Conservation (phyloP, 306 rosid genomes). For the Canavalia gladiata region DNA sequence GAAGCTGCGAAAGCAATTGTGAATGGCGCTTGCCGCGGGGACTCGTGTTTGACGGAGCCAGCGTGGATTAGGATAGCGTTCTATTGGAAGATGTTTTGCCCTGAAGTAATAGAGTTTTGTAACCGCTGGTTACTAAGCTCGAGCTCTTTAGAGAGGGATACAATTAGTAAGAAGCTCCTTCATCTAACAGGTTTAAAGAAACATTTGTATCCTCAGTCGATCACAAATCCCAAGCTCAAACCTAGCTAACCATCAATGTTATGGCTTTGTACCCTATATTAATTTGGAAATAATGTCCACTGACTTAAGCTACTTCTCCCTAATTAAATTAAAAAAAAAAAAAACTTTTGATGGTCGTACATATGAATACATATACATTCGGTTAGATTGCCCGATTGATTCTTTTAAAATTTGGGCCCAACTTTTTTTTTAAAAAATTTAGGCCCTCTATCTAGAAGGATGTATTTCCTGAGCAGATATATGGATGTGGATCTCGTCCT, state of each 20-base stretch:
- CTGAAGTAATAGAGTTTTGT: slow-evolving; percentile 55
- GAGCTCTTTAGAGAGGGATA: slow-evolving; percentile 51
- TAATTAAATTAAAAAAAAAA: background rate
- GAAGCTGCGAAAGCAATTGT: slow-evolving; percentile 64
- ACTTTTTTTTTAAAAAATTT: no score
- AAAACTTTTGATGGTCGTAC: no score
- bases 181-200: slow-evolving; percentile 54
- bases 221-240: slow-evolving; percentile 48
- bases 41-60: slow-evolving; percentile 60
- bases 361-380: no score
- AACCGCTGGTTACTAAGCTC: slow-evolving; percentile 49
- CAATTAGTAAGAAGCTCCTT: slow-evolving; percentile 65
- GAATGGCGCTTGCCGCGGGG: slow-evolving; percentile 66
- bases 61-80: slow-evolving; percentile 58
- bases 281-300: slow-evolving; percentile 20
- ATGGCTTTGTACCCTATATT: background rate
- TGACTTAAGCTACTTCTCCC: background rate
- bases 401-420: no score
- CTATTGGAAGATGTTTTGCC: slow-evolving; percentile 58
- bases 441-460: no score
- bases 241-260: slow-evolving; percentile 21
- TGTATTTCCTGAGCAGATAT: no score
- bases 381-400: no score
- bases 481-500: no score
- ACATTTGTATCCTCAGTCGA: slow-evolving; percentile 52